Percentiles rank a stretch among this genome's conserved stretches.
phyloP scores from a whole-genome alignment of 1,139 yeast genomes.

The Pneumocystis oryctolagi region DNA sequence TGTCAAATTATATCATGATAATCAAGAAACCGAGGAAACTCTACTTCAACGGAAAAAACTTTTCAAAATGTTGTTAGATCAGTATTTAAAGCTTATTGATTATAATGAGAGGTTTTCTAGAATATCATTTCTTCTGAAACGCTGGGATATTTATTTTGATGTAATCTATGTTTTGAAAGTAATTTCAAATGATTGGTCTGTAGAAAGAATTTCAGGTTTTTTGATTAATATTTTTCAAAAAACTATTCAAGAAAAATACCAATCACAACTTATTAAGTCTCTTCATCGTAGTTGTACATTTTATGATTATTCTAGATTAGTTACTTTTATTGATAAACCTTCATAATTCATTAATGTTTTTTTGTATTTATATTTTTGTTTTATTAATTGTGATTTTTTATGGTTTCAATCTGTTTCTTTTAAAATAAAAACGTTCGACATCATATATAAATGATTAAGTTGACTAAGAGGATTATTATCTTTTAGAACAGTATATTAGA shows the following conservation, averaged over 20 bases:
- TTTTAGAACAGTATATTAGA: neutral
- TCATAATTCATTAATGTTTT: neutral
- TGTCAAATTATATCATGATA: constrained; percentile 6
- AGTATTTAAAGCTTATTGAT: constrained; percentile 20
- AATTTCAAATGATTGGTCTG: constrained; percentile 26
- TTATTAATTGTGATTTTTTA: neutral
- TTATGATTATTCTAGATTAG: neutral
- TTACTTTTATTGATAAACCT: neutral
- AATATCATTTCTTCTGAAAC: constrained; percentile 20
- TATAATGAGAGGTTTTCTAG: constrained; percentile 18
- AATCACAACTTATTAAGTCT: constrained; percentile 12
- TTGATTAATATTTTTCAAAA: constrained; percentile 16
- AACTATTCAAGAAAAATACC: constrained; percentile 13
- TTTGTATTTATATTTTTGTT: neutral
- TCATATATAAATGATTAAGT: no score
- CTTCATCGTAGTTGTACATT: neutral
- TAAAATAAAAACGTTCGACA: neutral
- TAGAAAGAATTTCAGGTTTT: constrained; percentile 22
- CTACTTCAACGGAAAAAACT: constrained; percentile 16
- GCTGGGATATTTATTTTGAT: constrained; percentile 23
- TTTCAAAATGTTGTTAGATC: constrained; percentile 20
- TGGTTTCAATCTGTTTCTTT: neutral
- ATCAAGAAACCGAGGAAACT: constrained; percentile 8
- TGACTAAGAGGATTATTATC: neutral
- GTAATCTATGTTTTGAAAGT: constrained; percentile 18